Conservation (phyloP, 768 basidiomycete species). For the Suillus lakei region DNA sequence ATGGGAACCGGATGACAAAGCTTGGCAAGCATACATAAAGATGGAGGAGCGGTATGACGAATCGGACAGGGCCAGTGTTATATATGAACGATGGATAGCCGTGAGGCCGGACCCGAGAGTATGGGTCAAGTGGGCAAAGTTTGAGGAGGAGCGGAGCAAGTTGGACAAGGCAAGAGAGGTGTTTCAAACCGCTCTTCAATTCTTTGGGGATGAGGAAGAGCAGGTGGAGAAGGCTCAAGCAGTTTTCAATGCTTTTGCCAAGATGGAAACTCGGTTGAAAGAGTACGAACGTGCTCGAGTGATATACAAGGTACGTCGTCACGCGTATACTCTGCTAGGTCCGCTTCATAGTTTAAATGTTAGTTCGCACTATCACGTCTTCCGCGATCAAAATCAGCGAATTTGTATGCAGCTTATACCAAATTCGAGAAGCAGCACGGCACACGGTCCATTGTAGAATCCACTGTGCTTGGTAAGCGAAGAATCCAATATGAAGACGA, state of each 20-base stretch:
- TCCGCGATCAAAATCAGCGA: conserved; percentile 88
- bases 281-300: conserved; percentile 97
- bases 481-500: conserved; percentile 99
- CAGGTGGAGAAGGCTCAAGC: conserved; percentile 90
- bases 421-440: conserved; percentile 99
- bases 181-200: conserved; percentile 89
- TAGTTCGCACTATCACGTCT: conserved; percentile 95
- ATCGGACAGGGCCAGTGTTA: conserved; percentile 85
- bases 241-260: conserved; percentile 91
- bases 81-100: conserved; percentile 91
- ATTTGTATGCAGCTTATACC: conserved; percentile 90
- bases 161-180: conserved; percentile 81
- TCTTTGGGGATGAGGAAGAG: conserved; percentile 87
- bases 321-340: not conserved
- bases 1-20: conserved; percentile 99
- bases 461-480: conserved; percentile 95
- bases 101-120: conserved; percentile 79
- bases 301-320: conserved; percentile 86
- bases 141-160: conserved; percentile 76
- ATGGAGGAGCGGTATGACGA: conserved; percentile 94
- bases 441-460: conserved; percentile 83
- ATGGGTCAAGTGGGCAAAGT: conserved; percentile 87
- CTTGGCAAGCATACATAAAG: conserved; percentile 99
- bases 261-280: conserved; percentile 96
- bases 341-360: conserved; percentile 5